phyloP scores from a whole-genome alignment of 2,329 filamentous ascomycete genomes.

The Sporothrix sp. region DNA sequence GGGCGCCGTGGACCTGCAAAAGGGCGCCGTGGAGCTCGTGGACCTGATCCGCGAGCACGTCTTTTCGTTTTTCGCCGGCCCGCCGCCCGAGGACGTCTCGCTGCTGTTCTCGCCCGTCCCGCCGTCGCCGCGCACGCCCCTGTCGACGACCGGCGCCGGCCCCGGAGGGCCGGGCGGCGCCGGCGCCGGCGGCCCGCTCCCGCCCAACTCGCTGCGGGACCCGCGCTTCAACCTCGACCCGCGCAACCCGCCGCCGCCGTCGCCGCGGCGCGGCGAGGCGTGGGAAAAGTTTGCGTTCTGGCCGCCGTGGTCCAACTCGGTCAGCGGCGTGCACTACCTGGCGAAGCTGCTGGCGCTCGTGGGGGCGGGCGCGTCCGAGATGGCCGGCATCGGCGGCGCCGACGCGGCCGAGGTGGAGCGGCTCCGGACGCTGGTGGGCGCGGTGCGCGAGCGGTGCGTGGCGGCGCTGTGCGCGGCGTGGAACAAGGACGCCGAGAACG shows the following conservation, averaged over 20 bases:
- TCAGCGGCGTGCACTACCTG: conserved; percentile 87
- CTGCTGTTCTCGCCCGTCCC: conserved; percentile 74
- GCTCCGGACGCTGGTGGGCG: conserved; percentile 64
- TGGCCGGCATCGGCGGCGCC: conserved; percentile 58
- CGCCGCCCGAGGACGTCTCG: conserved; percentile 85
- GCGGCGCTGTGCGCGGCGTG: conserved; percentile 80
- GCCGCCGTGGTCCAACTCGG: conserved; percentile 84
- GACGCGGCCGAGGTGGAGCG: conserved; percentile 55
- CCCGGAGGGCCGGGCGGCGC: neutral
- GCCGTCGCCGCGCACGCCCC: conserved; percentile 57
- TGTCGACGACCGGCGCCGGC: conserved; percentile 31
- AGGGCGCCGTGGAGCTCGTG: conserved; percentile 71
- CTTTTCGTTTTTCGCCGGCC: conserved; percentile 72
- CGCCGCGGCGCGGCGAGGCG: conserved; percentile 67
- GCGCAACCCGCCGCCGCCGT: conserved; percentile 64
- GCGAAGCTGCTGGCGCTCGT: conserved; percentile 72
- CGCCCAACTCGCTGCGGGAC: conserved; percentile 52
- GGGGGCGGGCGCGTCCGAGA: conserved; percentile 77
- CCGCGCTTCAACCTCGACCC: conserved; percentile 73
- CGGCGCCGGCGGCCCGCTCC: conserved; percentile 28
- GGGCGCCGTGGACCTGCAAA: conserved; percentile 61
- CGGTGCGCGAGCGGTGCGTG: conserved; percentile 74
- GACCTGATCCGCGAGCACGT: conserved; percentile 72
- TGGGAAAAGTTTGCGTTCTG: conserved; percentile 97
- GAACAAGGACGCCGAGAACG: conserved; percentile 87